phyloP scores from a whole-genome alignment of 805 yeast genomes.

The Saccharomycopsis babjevae region DNA sequence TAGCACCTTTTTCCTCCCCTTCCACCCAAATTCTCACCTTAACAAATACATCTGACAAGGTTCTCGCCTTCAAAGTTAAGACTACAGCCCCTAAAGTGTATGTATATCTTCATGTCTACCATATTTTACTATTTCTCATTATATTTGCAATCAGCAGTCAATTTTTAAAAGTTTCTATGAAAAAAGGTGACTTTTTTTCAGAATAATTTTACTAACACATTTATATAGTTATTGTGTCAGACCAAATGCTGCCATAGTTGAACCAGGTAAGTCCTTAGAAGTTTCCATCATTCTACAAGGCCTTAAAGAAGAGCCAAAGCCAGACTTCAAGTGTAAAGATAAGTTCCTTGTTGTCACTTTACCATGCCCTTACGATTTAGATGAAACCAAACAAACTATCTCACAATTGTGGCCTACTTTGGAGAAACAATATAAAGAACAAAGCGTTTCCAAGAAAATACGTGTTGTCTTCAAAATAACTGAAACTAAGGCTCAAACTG shows the following conservation, averaged over 20 bases:
- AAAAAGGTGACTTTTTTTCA: not conserved
- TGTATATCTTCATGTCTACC: slow-evolving; percentile 12
- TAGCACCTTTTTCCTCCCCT: slow-evolving; percentile 69
- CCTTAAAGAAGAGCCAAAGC: slow-evolving; percentile 59
- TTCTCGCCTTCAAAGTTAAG: slow-evolving; percentile 84
- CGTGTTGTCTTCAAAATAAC: slow-evolving; percentile 41
- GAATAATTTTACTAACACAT: not conserved
- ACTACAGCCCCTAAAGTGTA: slow-evolving; percentile 92
- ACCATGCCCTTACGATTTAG: slow-evolving; percentile 48
- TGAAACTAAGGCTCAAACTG: slow-evolving; percentile 11
- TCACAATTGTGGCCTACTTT: slow-evolving; percentile 69
- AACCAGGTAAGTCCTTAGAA: slow-evolving; percentile 62
- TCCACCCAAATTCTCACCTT: slow-evolving; percentile 47
- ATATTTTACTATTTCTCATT: not conserved
- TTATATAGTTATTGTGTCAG: slow-evolving; percentile 62
- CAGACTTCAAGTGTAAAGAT: slow-evolving; percentile 75
- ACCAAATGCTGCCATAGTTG: slow-evolving; percentile 80
- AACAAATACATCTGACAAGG: slow-evolving; percentile 47
- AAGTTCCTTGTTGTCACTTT: slow-evolving; percentile 84
- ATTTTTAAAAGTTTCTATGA: too few species aligned
- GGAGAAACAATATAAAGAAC: slow-evolving; percentile 46
- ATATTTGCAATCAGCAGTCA: not conserved
- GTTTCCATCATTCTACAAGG: slow-evolving; percentile 85
- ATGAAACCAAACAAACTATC: slow-evolving; percentile 39
- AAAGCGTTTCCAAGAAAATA: slow-evolving; percentile 53